Evolutionary conservation across 768 basidiomycete genomes (phyloP), one percentile per base, ranked within the genome.

Genomic region (Rhizopogon roseolus): DNA sequence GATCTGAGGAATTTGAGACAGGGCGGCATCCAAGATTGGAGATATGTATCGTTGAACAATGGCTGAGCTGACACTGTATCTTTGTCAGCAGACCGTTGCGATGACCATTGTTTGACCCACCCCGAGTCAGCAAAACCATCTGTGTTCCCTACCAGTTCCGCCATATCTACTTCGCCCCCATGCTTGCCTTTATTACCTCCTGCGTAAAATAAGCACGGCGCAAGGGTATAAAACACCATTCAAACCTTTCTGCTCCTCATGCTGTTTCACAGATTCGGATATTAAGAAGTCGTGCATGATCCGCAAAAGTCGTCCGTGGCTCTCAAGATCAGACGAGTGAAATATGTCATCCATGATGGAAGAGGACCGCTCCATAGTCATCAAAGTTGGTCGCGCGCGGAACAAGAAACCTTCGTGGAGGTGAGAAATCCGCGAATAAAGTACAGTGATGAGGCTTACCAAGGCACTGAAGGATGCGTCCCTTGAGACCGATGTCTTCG

Each of bases 101-200:
- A 25, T 3, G n/a, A 41, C 52, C 37, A 29, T 41, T n/a, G 10
- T 16, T 10, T 17, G 29, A 57, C 82, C 62, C 70, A 98, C 97
- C 95, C 95, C 6, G 96, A 98, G 61, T 98, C 97, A 0, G 96
- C 93, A 66, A 98, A 96, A 1, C 88, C 93, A 62, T 93, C 89
- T 0, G 93, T 93, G 62, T 96, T 95, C 0, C 97, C 97, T 4
- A 98, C 89, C 8, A 99, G 76, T 62, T 97, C 93, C 0, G 88
- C 88, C 86, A 99, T 94, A 62, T 95, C 84, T 49, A 98, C 84
- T 22, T 81, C 75, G 6, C 69, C 59, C 0, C 70, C 65, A 7
- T 55, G 56, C 49, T 64, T 67, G 16, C 52, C 60, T 53, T 69
- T 55, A 4, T 44, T 55, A 34, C 58, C 55, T 10, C 16, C 69